Evolutionary conservation across 345 rosid genomes (phyloP).

Genomic region (Durio zibethinus): DNA sequence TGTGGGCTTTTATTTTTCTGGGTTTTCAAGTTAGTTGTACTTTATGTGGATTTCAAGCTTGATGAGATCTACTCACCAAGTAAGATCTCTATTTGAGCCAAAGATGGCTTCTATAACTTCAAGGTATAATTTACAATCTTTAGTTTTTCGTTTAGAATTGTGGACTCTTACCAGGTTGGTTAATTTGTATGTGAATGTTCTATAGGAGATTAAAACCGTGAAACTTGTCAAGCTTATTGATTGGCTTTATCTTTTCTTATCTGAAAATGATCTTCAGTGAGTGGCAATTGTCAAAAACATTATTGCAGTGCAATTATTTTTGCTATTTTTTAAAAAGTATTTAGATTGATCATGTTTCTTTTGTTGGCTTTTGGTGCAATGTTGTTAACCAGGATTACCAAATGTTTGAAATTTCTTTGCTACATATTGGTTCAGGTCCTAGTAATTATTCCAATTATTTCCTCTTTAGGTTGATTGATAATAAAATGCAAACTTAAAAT

Average conservation of each 20-base stretch:
- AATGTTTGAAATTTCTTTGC: background rate
- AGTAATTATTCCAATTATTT: background rate
- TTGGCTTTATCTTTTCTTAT: conserved; percentile 72
- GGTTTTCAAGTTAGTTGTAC: conserved; percentile 56
- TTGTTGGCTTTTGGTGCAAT: background rate
- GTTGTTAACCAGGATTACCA: background rate
- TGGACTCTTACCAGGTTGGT: background rate
- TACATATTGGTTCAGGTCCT: background rate
- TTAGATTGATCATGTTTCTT: background rate
- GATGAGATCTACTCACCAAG: conserved; percentile 94
- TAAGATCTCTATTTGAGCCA: conserved; percentile 81
- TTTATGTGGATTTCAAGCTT: conserved; percentile 87
- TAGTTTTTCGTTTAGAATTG: background rate
- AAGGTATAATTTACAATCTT: conserved; percentile 47
- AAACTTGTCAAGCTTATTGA: conserved; percentile 87
- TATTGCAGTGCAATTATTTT: background rate
- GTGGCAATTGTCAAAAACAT: background rate
- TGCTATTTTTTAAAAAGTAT: background rate
- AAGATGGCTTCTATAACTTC: conserved; percentile 91
- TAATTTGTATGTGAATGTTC: conserved; percentile 8
- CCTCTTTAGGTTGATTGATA: background rate
- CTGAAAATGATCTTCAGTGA: conserved; percentile 87
- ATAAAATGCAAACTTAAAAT: background rate
- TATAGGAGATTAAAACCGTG: conserved; percentile 78
- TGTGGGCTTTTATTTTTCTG: background rate